Conservation (phyloP, 2,329 filamentous ascomycete species). For the Trichoderma atrobrunneum region DNA sequence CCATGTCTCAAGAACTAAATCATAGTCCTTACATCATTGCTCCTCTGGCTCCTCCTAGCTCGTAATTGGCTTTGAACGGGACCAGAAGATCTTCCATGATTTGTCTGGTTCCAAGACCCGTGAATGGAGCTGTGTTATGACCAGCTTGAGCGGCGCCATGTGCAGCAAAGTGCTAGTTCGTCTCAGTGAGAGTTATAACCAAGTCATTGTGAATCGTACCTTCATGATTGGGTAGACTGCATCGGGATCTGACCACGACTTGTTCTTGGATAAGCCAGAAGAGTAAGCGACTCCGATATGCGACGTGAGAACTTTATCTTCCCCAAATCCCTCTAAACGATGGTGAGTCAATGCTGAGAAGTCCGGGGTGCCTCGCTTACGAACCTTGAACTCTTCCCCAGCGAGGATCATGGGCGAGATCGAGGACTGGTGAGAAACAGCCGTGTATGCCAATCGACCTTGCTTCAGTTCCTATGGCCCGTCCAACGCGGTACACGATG, state of each 20-base stretch:
- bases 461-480: conserved; percentile 18
- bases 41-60: conserved; percentile 12
- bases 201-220: background rate
- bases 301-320: conserved; percentile 16
- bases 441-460: conserved; percentile 14
- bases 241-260: conserved; percentile 9
- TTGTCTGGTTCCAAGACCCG: conserved; percentile 3
- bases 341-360: background rate
- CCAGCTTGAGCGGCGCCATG: conserved; percentile 4
- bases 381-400: conserved; percentile 16
- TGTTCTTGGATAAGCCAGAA: conserved; percentile 17
- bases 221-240: conserved; percentile 18
- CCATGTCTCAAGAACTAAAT: background rate
- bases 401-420: conserved; percentile 17
- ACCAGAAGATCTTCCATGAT: conserved; percentile 12
- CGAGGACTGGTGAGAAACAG: conserved; percentile 15
- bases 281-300: conserved; percentile 17
- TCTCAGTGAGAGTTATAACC: background rate
- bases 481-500: conserved; percentile 10
- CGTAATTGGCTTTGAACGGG: conserved; percentile 7
- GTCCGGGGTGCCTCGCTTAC: background rate
- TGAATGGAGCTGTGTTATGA: conserved; percentile 16
- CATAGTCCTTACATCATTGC: conserved; percentile 4
- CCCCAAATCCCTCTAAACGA: conserved; percentile 2
- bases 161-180: background rate